A percentile compares a stretch with the other conserved stretches of the same genome.
Conservation (phyloP, 2,329 filamentous ascomycete genomes). For the Thyridium curvatum region DNA sequence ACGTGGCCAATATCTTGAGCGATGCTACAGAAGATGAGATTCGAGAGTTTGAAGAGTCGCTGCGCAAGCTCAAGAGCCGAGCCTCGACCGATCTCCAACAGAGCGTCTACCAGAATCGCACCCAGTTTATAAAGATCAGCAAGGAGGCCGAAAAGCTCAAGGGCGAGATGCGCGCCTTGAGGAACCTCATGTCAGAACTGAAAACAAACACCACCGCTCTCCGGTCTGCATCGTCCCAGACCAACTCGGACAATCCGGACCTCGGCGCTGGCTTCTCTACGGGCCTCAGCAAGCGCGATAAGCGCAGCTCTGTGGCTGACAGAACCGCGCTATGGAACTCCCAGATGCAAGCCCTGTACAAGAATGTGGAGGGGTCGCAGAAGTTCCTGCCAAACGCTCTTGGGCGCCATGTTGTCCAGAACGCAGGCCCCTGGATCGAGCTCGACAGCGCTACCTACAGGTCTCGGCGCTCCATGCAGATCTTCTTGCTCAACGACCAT, state of each 20-base stretch:
- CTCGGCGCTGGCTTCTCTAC: slow-evolving; percentile 43
- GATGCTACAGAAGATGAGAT: slow-evolving; percentile 88
- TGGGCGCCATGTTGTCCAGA: slow-evolving; percentile 89
- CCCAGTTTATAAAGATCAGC: slow-evolving; percentile 98
- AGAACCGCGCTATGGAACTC: slow-evolving; percentile 62
- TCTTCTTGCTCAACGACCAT: slow-evolving; percentile 92
- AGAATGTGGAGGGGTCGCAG: slow-evolving; percentile 94
- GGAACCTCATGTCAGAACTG: slow-evolving; percentile 87
- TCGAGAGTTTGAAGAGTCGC: slow-evolving; percentile 67
- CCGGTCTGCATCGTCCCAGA: slow-evolving; percentile 47
- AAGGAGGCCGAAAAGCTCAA: slow-evolving; percentile 98
- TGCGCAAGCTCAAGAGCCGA: slow-evolving; percentile 70
- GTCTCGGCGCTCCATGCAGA: slow-evolving; percentile 78
- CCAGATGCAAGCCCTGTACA: slow-evolving; percentile 80
- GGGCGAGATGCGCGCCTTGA: slow-evolving; percentile 85
- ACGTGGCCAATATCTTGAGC: slow-evolving; percentile 65
- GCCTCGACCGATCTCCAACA: slow-evolving; percentile 83
- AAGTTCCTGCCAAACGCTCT: slow-evolving; percentile 89
- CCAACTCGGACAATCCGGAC: slow-evolving; percentile 32
- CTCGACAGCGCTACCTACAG: slow-evolving; percentile 97
- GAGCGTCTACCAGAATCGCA: slow-evolving; percentile 94
- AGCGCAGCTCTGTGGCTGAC: slow-evolving; percentile 80
- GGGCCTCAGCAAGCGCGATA: slow-evolving; percentile 63
- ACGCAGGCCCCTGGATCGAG: slow-evolving; percentile 92
- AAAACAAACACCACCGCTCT: slow-evolving; percentile 69